Evolutionary conservation across 805 yeast genomes (phyloP).

Genomic region (Cyberlindnera euphorbiiphila): DNA sequence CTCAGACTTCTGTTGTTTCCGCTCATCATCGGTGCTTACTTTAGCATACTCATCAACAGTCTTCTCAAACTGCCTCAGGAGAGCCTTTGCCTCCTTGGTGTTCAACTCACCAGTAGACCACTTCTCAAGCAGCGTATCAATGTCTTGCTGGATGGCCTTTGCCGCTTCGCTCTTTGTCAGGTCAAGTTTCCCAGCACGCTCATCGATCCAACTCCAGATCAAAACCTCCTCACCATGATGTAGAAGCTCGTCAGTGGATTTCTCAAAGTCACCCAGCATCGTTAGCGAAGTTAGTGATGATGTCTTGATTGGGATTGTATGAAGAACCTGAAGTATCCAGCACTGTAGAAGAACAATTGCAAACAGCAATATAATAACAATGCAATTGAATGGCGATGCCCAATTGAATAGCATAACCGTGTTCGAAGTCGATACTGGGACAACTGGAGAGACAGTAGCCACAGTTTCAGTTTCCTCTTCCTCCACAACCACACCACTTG

Average conservation of each 20-base stretch:
- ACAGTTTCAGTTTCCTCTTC: neutral
- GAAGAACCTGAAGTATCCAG: constrained; percentile 12
- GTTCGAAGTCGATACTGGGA: neutral
- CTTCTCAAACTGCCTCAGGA: constrained; percentile 17
- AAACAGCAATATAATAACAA: constrained; percentile 11
- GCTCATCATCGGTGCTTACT: constrained; percentile 4
- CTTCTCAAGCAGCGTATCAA: constrained; percentile 20
- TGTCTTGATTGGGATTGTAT: neutral
- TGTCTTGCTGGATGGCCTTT: constrained; percentile 15
- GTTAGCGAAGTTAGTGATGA: neutral
- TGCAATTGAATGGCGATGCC: constrained; percentile 15
- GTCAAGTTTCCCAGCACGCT: constrained; percentile 21
- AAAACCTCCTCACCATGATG: constrained; percentile 25
- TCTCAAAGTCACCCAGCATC: constrained; percentile 2
- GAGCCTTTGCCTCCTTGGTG: constrained; percentile 13
- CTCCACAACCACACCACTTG: neutral
- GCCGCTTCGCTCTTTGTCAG: constrained; percentile 7
- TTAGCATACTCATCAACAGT: constrained; percentile 21
- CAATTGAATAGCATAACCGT: neutral
- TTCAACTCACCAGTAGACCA: constrained; percentile 24
- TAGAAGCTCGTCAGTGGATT: constrained; percentile 10
- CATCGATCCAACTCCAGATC: constrained; percentile 30
- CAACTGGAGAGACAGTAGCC: neutral
- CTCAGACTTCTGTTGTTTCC: constrained; percentile 10
- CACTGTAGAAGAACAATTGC: constrained; percentile 17